Percentiles rank a stretch among this genome's conserved stretches.
Conservation (phyloP, 202 grass and related monocot genomes). For the Setaria italica region DNA sequence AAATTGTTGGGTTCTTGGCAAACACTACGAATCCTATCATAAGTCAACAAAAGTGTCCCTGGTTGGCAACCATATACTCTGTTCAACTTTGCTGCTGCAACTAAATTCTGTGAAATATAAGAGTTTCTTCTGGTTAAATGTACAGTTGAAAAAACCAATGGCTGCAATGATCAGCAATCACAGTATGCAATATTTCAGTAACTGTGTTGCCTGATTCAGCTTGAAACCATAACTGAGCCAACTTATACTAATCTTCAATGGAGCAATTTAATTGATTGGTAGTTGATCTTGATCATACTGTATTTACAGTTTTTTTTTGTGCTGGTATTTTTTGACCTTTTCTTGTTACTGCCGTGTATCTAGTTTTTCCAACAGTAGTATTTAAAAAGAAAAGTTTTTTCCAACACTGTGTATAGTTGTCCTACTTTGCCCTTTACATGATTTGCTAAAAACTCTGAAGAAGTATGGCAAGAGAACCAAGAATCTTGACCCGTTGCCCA, state of each 20-base stretch:
- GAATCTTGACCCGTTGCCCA: conserved; percentile 72
- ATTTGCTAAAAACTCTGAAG: conserved; percentile 84
- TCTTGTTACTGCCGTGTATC: too few relatives aligned
- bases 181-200: neutral
- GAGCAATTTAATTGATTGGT: neutral
- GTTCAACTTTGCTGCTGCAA: neutral
- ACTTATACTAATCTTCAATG: neutral
- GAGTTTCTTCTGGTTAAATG: neutral
- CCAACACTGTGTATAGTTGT: too few relatives aligned
- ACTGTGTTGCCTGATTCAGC: neutral
- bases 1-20: neutral
- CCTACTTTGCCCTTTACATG: conserved; percentile 46
- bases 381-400: too few relatives aligned
- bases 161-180: neutral
- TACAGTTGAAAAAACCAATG: neutral
- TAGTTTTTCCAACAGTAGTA: too few relatives aligned
- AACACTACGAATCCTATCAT: neutral
- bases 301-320: too few relatives aligned
- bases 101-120: neutral
- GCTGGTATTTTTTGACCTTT: too few relatives aligned
- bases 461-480: conserved; percentile 90
- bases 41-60: neutral
- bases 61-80: neutral
- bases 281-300: too few relatives aligned
- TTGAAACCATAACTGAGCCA: neutral